These are phyloP conservation scores for Tilletia caries DNA, from an alignment of 1,284 basidiomycete genomes.

Conservation along the genomic window DNA sequence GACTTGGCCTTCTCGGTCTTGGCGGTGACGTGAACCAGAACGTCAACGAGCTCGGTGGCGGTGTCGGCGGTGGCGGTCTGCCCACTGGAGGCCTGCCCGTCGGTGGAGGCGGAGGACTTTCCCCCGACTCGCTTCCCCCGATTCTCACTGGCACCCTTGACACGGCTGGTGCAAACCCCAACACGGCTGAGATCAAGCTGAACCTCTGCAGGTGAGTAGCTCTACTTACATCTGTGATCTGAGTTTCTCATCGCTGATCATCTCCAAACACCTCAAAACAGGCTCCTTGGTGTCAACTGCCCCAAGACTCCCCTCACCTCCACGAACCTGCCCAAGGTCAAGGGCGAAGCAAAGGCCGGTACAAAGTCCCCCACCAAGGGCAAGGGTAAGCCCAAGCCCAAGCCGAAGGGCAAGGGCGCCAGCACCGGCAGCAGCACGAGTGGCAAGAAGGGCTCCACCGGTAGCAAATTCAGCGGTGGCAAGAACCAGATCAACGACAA, in stretches of 20 bases:
- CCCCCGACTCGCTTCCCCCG: neutral
- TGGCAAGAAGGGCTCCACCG: neutral
- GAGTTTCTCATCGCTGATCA: neutral
- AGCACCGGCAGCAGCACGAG: neutral
- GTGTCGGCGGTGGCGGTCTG: neutral
- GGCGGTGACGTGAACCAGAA: neutral
- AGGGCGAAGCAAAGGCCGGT: neutral
- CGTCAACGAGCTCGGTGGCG: constrained; percentile 4
- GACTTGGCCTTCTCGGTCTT: neutral
- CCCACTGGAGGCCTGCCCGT: neutral
- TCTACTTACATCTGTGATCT: neutral
- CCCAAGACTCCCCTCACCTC: constrained; percentile 6
- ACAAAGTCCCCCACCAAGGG: neutral
- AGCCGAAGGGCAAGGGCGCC: neutral
- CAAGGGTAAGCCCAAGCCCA: neutral
- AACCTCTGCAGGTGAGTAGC: constrained; percentile 3
- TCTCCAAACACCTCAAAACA: neutral
- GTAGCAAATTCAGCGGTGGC: constrained; percentile 14
- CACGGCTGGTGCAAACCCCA: neutral
- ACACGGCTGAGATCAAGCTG: constrained; percentile 2
- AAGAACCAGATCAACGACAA: constrained; percentile 9
- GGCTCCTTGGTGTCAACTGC: constrained; percentile 9
- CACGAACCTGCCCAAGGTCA: neutral
- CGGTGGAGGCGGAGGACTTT: neutral
- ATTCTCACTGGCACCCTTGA: neutral